phyloP scores from a whole-genome alignment of 2,329 filamentous ascomycete species.

The Neofusicoccum cordaticola region DNA sequence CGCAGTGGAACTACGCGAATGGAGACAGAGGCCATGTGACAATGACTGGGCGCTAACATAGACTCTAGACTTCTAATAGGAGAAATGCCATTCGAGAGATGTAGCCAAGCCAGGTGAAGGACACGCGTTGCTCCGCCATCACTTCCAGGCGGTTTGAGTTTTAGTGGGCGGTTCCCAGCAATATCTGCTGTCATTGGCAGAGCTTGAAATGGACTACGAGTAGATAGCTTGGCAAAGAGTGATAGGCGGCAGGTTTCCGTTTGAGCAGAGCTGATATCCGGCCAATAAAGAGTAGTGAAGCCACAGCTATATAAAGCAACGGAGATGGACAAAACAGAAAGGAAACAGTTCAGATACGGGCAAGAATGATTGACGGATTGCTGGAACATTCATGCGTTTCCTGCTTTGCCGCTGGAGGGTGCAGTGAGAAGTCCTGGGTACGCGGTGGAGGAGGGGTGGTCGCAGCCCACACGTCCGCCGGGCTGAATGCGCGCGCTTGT shows the following conservation, averaged over 20 bases:
- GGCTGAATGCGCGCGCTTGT: constrained; percentile 4
- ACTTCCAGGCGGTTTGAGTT: background rate
- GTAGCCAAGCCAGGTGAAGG: background rate
- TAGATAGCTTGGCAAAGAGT: background rate
- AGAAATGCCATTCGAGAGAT: too few relatives aligned
- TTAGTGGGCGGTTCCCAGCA: background rate
- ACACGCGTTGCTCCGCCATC: background rate
- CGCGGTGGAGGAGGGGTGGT: background rate
- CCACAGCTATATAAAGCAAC: background rate
- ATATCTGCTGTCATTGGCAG: background rate
- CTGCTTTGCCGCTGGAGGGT: background rate
- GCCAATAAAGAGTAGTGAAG: background rate
- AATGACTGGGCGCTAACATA: too few relatives aligned
- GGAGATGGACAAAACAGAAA: constrained; percentile 5
- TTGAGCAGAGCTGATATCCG: background rate
- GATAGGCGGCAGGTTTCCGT: background rate
- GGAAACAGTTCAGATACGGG: background rate
- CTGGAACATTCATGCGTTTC: constrained; percentile 1
- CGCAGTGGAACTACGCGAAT: too few relatives aligned
- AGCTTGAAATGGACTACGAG: background rate
- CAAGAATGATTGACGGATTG: background rate
- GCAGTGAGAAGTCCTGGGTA: background rate
- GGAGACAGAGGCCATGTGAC: too few relatives aligned
- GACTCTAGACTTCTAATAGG: too few relatives aligned
- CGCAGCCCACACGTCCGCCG: background rate